Evolutionary conservation across 768 basidiomycete genomes (phyloP).

Genomic region (Mrakia frigida): DNA sequence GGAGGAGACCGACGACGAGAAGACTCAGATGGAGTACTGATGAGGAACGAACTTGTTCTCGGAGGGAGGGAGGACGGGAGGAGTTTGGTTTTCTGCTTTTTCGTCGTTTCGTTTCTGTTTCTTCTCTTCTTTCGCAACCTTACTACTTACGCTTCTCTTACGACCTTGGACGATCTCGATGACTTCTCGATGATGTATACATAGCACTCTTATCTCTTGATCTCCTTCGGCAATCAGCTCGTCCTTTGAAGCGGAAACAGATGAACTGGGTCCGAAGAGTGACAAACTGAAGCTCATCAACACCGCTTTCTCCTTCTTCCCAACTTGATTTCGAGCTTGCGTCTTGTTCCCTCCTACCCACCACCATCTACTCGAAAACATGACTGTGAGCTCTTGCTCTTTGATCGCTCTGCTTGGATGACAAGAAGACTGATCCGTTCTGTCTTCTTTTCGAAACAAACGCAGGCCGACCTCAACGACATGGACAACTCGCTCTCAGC

Average conservation of each 20-base stretch:
- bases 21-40: background rate
- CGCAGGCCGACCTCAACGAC: background rate
- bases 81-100: background rate
- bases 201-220: background rate
- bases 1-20: background rate
- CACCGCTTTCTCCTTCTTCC: background rate
- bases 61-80: too few relatives aligned
- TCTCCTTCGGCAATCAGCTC: background rate
- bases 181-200: background rate
- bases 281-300: background rate
- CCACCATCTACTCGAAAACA: background rate
- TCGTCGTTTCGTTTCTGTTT: background rate
- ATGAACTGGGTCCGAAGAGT: background rate
- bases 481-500: background rate
- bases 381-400: too few relatives aligned
- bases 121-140: background rate
- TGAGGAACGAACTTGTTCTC: background rate
- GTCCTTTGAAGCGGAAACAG: background rate
- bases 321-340: too few relatives aligned
- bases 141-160: background rate
- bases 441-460: too few relatives aligned
- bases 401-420: too few relatives aligned
- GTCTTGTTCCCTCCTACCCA: background rate
- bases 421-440: too few relatives aligned
- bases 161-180: background rate